Base-by-base conservation (phyloP, 306 rosid species). In the Sicyos edulis region DNA sequence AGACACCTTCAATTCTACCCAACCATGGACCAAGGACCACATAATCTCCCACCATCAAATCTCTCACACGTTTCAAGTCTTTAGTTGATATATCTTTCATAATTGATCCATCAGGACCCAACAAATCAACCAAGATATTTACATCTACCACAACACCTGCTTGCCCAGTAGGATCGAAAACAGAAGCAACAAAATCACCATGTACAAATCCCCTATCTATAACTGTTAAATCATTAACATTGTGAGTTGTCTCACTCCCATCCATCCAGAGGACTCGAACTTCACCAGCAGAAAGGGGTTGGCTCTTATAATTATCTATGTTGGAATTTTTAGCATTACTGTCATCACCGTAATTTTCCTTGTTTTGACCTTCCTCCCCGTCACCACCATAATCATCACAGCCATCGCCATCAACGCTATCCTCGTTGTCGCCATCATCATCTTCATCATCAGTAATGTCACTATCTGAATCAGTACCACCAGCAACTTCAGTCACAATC, bases 111-210 rank as follows among this genome's bases (percentile, higher is more conserved):
- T 85, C 89, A 29, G 85, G 83, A 78, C 89, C 82, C 73, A 87
- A 58, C 82, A 95, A 71, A 78, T 95, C 97, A 75, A 85, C 92
- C 68, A 78, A 73, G 0, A 91, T 95, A 79, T 85, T 87, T 74
- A 91, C 99, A 85, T 95, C 95, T 79, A 95, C 91, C 79, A 95
- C 97, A 9, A 91, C 91, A 82, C 99, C 99, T 58, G 91, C 87
- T 86, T 91, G 99, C 81, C 99, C 97, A 3, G 96, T 88, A 29
- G 96, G 96, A 54, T 91, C 89, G 19, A 86, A 86, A 72, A 90
- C 87, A 63, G 95, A 57, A 70, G 97, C 99, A 81, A 87, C 95
- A 79, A 76, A 95, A 84, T 91, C 97, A 22, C 99, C 97, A 82
- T 91, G 99, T 79, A 95, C 83, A 75, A 95, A 95, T 5, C 96